These are phyloP conservation scores for Penicillium paradoxum DNA, from an alignment of 495 filamentous ascomycete genomes.

Conservation along the genomic window DNA sequence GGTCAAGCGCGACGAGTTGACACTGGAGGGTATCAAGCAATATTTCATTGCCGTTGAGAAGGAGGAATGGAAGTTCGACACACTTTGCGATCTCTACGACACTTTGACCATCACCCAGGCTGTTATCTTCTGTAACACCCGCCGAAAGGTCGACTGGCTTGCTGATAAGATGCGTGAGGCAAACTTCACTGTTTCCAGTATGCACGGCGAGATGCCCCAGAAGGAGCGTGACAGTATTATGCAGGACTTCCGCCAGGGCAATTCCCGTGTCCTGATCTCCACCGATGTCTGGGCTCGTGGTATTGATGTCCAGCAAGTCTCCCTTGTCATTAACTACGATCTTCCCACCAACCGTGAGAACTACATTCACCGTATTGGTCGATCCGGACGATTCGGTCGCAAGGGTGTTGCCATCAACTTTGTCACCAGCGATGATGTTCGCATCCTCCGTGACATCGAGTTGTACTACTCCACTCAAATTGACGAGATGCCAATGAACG, in stretches of 20 bases:
- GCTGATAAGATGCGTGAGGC: constrained; percentile 98
- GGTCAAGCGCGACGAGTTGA: constrained; percentile 99
- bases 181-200: constrained; percentile 96
- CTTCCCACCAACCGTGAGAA: constrained; percentile 98
- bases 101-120: constrained; percentile 98
- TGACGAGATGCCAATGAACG: constrained; percentile 99
- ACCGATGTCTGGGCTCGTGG: constrained; percentile 97
- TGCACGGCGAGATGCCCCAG: constrained; percentile 99
- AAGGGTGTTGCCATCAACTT: constrained; percentile 99
- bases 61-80: constrained; percentile 99
- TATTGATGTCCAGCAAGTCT: constrained; percentile 99
- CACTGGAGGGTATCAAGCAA: constrained; percentile 96
- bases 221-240: constrained; percentile 97
- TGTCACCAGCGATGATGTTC: constrained; percentile 93
- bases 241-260: constrained; percentile 97
- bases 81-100: constrained; percentile 98
- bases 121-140: constrained; percentile 99
- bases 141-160: constrained; percentile 98
- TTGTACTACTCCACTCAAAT: constrained; percentile 97
- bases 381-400: constrained; percentile 90
- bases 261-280: constrained; percentile 94
- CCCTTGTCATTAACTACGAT: constrained; percentile 99
- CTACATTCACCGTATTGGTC: constrained; percentile 98
- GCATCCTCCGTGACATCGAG: constrained; percentile 97
- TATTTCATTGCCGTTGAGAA: constrained; percentile 99